Evolutionary conservation across 2,329 filamentous ascomycete genomes (phyloP).

Genomic region (Clarireedia monteithiana): DNA sequence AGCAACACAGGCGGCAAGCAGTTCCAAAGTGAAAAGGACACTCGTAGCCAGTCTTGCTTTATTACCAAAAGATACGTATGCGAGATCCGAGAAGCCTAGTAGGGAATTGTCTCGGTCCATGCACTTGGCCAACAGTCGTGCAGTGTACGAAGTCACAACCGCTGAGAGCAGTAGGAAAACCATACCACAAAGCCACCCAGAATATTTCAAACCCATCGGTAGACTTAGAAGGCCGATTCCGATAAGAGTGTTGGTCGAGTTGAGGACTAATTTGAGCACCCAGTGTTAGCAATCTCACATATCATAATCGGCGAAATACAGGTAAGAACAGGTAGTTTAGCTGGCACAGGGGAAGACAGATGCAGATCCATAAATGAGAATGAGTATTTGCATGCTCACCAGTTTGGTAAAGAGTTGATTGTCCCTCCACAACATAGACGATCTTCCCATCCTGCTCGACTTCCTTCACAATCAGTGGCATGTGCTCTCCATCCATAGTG

Average conservation of each 20-base stretch:
- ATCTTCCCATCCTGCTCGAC: constrained; percentile 82
- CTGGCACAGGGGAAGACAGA: too few species aligned
- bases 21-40: constrained; percentile 78
- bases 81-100: constrained; percentile 91
- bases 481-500: constrained; percentile 50
- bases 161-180: constrained; percentile 67
- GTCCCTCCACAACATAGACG: constrained; percentile 77
- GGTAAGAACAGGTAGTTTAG: too few species aligned
- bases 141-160: constrained; percentile 75
- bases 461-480: constrained; percentile 80
- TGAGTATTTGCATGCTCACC: too few species aligned
- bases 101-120: constrained; percentile 78
- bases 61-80: constrained; percentile 81
- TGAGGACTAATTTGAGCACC: constrained; percentile 54
- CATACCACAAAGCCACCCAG: constrained; percentile 81
- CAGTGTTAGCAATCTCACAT: too few species aligned
- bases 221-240: constrained; percentile 85
- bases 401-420: constrained; percentile 92
- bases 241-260: constrained; percentile 76
- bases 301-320: too few species aligned
- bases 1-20: constrained; percentile 82
- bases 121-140: constrained; percentile 76
- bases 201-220: constrained; percentile 78
- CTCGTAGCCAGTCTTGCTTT: constrained; percentile 76
- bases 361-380: too few species aligned